phyloP scores from a whole-genome alignment of 768 basidiomycete genomes.

The Pleurotus djamor region DNA sequence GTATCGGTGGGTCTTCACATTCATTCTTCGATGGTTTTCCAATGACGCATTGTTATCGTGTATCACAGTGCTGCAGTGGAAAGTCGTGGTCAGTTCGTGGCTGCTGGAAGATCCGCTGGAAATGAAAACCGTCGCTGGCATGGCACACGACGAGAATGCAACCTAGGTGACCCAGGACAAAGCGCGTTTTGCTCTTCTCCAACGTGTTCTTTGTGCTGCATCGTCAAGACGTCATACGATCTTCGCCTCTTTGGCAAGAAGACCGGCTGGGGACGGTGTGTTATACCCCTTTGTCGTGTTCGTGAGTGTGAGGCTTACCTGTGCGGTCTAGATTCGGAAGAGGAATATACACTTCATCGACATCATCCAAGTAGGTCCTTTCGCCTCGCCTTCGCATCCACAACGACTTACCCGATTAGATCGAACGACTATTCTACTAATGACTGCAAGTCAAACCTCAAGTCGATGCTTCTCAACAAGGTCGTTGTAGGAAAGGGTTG shows the following conservation, averaged over 20 bases:
- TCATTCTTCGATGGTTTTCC: background rate
- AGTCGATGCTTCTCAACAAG: constrained; percentile 72
- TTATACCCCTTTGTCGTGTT: background rate
- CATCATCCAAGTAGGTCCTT: constrained; percentile 59
- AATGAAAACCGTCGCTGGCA: constrained; percentile 80
- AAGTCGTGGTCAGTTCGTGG: constrained; percentile 53
- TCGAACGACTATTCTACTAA: constrained; percentile 73
- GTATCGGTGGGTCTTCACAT: constrained; percentile 44
- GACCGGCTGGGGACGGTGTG: constrained; percentile 69
- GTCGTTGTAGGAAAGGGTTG: constrained; percentile 70
- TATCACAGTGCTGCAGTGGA: constrained; percentile 50
- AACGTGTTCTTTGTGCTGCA: constrained; percentile 62
- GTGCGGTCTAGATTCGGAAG: constrained; percentile 52
- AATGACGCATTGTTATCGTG: background rate
- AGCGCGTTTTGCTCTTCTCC: constrained; percentile 51
- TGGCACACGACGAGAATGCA: constrained; percentile 66
- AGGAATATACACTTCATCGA: constrained; percentile 75
- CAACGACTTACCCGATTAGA: constrained; percentile 21
- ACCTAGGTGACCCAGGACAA: constrained; percentile 60
- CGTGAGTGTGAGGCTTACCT: background rate
- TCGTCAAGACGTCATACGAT: constrained; percentile 64
- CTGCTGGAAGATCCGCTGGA: constrained; percentile 53
- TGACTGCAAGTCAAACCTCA: constrained; percentile 48
- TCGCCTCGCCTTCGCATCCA: background rate
- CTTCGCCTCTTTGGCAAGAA: constrained; percentile 64